Evolutionary conservation across 2,329 filamentous ascomycete species (phyloP), one percentile per base, ranked within the genome.

Genomic region (Nothopassalora personata): DNA sequence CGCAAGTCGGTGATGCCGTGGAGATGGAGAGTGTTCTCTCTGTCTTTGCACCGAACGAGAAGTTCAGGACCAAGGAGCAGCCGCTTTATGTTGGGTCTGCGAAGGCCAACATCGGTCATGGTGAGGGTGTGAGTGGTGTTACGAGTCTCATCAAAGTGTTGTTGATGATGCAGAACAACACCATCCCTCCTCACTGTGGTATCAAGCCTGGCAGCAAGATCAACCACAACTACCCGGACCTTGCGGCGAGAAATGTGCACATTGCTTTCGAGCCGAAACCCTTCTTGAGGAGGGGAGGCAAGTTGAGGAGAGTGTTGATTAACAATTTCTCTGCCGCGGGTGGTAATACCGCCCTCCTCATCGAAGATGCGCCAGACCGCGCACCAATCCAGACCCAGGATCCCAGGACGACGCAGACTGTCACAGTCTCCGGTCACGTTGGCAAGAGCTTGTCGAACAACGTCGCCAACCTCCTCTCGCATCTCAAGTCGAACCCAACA

Each of bases 261-360:
- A 61, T 61, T 27, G 30, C 54, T 8, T 18, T 46, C 13, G 27
- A 50, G 49, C 45, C 19, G 3, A 50, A 43, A 2, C 23, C 36
- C 9, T 60, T 54, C 54, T 19, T 18, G 5, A 53, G 28, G 6
- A 68, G 1, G 5, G n/a, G 18, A 9, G 49, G 49, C 7, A 49
- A 31, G 15, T 9, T 10, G 7, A 49, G 51, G 10, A 30, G 23
- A 5, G 55, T 49, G 13, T 51, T 59, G 7, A 54, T 76, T 30
- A 76, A 75, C 63, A 75, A 74, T 58, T 76, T 75, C 59, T 63
- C 68, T 36, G 74, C 74, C 1, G 68, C 72, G 8, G 74, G 74
- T 13, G 73, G 73, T 4, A 76, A 76, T 55, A 72, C 72, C 1
- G 57, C 67, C 1, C 49, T 74, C 13, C 34, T 72, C 1, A 23